These are phyloP conservation scores for Coniochaeta hoffmannii DNA, from an alignment of 2,329 filamentous ascomycete species.

Conservation along the genomic window DNA sequence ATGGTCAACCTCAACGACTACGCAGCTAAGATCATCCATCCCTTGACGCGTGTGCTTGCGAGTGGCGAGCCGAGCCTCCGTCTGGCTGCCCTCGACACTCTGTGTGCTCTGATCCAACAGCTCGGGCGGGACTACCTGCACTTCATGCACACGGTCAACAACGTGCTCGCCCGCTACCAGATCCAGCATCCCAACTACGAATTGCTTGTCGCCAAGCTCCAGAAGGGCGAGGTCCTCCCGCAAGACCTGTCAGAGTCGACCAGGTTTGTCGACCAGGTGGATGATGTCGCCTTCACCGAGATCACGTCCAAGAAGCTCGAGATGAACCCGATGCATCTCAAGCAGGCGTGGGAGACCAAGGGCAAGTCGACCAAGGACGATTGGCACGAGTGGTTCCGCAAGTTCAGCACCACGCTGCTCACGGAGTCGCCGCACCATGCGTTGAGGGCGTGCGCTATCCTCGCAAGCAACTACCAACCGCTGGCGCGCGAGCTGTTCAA, in stretches of 20 bases:
- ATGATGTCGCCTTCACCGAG: conserved; percentile 77
- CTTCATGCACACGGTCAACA: conserved; percentile 90
- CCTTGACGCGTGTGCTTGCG: conserved; percentile 73
- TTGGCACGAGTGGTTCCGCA: conserved; percentile 98
- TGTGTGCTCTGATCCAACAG: conserved; percentile 93
- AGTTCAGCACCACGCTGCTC: conserved; percentile 90
- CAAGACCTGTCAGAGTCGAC: conserved; percentile 88
- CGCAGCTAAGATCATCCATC: conserved; percentile 92
- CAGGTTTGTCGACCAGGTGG: conserved; percentile 66
- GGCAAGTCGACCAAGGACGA: conserved; percentile 97
- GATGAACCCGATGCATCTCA: conserved; percentile 95
- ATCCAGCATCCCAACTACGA: conserved; percentile 90
- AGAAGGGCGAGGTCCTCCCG: conserved; percentile 90
- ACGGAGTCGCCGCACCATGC: conserved; percentile 96
- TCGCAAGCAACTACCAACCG: conserved; percentile 86
- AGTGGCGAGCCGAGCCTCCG: conserved; percentile 67
- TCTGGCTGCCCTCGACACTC: conserved; percentile 79
- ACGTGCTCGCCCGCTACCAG: conserved; percentile 69
- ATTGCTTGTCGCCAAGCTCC: conserved; percentile 82
- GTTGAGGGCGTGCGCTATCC: conserved; percentile 80
- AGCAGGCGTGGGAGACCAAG: conserved; percentile 93
- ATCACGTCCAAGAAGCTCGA: conserved; percentile 89
- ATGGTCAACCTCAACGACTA: conserved; percentile 98
- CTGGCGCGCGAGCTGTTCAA: conserved; percentile 94
- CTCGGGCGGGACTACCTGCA: conserved; percentile 92